These are phyloP conservation scores for Berberis vulgaris DNA, from an alignment of 164 flowering plant genomes.

Conservation along the genomic window DNA sequence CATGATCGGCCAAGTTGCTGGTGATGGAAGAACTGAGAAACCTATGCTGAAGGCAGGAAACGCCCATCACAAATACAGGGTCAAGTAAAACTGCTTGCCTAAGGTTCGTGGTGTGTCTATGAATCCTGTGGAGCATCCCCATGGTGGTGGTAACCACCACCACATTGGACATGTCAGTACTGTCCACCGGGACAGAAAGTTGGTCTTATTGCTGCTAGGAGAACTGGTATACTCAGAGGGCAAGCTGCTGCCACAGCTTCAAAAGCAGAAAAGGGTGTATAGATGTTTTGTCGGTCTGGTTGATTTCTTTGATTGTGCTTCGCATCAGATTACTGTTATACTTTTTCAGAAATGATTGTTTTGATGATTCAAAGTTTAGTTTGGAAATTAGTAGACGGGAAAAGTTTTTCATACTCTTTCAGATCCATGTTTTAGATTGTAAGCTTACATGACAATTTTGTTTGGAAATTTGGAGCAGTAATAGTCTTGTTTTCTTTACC, in stretches of 20 bases:
- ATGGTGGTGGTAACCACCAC: slow-evolving; percentile 7
- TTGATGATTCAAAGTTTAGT: background rate
- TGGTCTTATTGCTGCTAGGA: slow-evolving; percentile 9
- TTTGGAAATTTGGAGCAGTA: too few relatives aligned
- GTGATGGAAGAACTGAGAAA: slow-evolving; percentile 6
- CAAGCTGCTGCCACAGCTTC: slow-evolving; percentile 5
- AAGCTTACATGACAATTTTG: too few relatives aligned
- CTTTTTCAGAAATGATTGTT: background rate
- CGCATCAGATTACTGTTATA: background rate
- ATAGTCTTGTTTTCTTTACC: too few relatives aligned
- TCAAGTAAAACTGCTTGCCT: slow-evolving; percentile 7
- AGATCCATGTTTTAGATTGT: too few relatives aligned
- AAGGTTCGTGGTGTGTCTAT: slow-evolving; percentile 10
- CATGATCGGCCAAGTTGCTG: slow-evolving; percentile 9
- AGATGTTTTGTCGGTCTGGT: background rate
- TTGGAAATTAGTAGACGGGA: background rate
- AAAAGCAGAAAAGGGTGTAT: background rate
- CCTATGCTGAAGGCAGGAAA: slow-evolving; percentile 7
- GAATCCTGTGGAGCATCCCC: slow-evolving; percentile 6
- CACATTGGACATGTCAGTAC: slow-evolving; percentile 6
- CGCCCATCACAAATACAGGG: slow-evolving; percentile 6
- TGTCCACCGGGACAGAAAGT: slow-evolving; percentile 5
- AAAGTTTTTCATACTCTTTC: too few relatives aligned
- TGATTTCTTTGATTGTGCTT: background rate
- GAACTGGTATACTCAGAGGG: slow-evolving; percentile 4